Conservation (phyloP, 768 basidiomycete species). For the Rhizopogon vesiculosus region DNA sequence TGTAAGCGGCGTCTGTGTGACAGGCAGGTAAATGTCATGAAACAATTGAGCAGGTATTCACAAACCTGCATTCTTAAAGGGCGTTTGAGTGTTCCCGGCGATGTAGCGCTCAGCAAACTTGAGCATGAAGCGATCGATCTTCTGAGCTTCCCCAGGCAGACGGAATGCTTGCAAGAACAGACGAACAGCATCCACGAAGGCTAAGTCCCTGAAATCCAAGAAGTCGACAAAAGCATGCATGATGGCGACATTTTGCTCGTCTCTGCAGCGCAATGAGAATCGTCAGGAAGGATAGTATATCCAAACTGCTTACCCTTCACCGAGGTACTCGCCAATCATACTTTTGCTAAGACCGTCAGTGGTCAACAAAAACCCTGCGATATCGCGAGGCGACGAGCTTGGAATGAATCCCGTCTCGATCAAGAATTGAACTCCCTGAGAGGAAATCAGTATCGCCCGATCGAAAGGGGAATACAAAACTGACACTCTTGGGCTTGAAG, state of each 20-base stretch:
- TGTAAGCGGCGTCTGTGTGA: conserved; percentile 78
- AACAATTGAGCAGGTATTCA: conserved; percentile 5
- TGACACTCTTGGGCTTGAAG: conserved; percentile 93
- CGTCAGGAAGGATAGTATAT: neutral
- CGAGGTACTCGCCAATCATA: conserved; percentile 97
- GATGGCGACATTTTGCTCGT: conserved; percentile 81
- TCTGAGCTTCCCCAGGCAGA: conserved; percentile 94
- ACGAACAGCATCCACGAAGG: conserved; percentile 88
- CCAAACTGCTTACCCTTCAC: conserved; percentile 75
- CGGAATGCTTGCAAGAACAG: conserved; percentile 93
- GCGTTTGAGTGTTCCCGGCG: conserved; percentile 75
- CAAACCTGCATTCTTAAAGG: conserved; percentile 92
- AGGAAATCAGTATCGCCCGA: neutral
- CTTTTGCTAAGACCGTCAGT: conserved; percentile 94
- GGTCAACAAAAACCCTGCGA: conserved; percentile 79
- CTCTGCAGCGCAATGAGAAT: conserved; percentile 41
- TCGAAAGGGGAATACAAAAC: conserved; percentile 18
- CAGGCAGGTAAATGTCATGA: conserved; percentile 5
- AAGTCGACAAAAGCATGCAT: conserved; percentile 98
- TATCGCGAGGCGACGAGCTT: conserved; percentile 62
- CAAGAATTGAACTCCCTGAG: conserved; percentile 84
- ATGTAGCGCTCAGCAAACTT: conserved; percentile 98
- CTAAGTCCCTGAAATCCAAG: conserved; percentile 76
- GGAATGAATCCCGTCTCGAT: conserved; percentile 85
- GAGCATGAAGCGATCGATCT: conserved; percentile 98